Base-by-base conservation (phyloP, 1,284 basidiomycete species). In the Ustilago esculenta region DNA sequence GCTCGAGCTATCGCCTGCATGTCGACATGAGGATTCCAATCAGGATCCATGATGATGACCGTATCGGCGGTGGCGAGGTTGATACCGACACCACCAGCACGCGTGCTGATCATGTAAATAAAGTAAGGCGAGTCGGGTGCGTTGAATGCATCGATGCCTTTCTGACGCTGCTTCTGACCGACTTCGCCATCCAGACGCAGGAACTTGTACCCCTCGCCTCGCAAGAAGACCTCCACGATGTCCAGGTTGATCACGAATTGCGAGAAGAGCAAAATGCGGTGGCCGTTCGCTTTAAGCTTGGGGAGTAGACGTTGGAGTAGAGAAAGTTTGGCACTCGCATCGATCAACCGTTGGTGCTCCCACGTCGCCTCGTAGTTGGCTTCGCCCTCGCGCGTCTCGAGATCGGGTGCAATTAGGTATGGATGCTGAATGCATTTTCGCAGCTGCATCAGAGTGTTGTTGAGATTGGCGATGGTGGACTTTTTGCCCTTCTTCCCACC, bases 11-110 rank as follows among this genome's bases (percentile, higher is more conserved):
- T 94, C 32, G 93, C 93, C 90, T 95, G 76, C 55, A 83, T 70
- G 53, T 81, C 90, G 83, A 91, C 89, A 83, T 95, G 93, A 14
- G 93, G 94, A 76, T 97, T 97, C 83, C 94, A 97, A 84, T 97
- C 94, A 0, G 91, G 90, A 77, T 94, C 93, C 73, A 89, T 90
- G 46, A 97, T 89, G 57, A 98, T 93, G 40, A 97, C 94, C 1
- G 91, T 93, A 75, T 94, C 92, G 30, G 92, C 92, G 0, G 82
- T 77, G 20, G 84, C 83, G 7, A 84, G 77, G 54, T 84, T 86
- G 67, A 82, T 80, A 9, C 81, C 82, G 34, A 83, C 83, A 41
- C 83, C 83, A 44, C 84, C 84, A 20, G 81, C 80, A 40, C 75
- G 56, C 4, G 82, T 83, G 10, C 77, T 77, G 30, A 82, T 71